phyloP scores from a whole-genome alignment of 1,139 yeast species.

The Yamadazyma friedrichii region DNA sequence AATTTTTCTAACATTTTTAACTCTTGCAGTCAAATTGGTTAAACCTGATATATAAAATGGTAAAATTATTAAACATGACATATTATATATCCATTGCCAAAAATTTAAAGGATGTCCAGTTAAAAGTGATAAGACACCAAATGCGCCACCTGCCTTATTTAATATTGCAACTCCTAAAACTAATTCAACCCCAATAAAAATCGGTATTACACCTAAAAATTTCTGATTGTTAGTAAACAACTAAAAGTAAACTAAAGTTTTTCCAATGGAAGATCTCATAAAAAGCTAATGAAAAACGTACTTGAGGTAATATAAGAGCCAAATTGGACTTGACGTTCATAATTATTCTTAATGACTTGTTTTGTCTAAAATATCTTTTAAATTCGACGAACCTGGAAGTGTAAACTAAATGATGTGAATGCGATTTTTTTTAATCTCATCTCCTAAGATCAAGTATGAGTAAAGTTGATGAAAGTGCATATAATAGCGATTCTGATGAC shows the following conservation, averaged over 20 bases:
- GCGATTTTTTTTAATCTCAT: conserved; percentile 4
- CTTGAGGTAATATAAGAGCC: conserved; percentile 24
- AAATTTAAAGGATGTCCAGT: conserved; percentile 87
- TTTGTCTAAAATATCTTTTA: too few species aligned
- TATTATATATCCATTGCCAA: conserved; percentile 80
- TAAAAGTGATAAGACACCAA: conserved; percentile 80
- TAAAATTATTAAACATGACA: conserved; percentile 59
- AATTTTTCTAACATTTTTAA: conserved; percentile 39
- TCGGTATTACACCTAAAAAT: conserved; percentile 65
- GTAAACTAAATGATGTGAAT: not conserved
- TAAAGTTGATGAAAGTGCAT: not conserved
- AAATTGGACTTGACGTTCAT: conserved; percentile 18
- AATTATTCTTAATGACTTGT: too few species aligned
- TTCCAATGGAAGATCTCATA: too few species aligned
- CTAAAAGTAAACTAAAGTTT: not conserved
- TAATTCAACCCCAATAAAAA: conserved; percentile 84
- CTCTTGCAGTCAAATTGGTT: conserved; percentile 32
- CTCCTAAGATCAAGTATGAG: conserved; percentile 1
- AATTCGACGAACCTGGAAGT: too few species aligned
- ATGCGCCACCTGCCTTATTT: conserved; percentile 87
- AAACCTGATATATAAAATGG: conserved; percentile 70
- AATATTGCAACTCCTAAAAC: conserved; percentile 75
- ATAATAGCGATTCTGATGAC: conserved; percentile 2
- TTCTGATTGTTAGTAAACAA: conserved; percentile 25
- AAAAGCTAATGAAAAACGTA: conserved; percentile 16